Conservation (phyloP, 176 grass and related monocot genomes). For the Avena eriantha region DNA sequence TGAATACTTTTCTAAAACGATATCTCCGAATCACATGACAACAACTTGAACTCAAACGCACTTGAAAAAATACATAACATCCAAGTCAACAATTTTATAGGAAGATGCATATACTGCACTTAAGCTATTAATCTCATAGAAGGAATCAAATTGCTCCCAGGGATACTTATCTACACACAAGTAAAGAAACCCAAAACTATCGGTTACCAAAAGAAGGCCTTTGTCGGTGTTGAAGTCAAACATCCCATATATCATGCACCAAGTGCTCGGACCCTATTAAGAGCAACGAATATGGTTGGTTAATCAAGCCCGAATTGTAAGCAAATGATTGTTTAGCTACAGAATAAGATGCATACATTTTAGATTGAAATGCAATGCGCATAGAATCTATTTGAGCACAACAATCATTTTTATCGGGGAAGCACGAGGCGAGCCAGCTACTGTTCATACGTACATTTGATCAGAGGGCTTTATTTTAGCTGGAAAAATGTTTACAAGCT, state of each 20-base stretch:
- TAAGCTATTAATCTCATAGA: not conserved
- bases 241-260: conserved; percentile 90
- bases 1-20: not conserved
- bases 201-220: conserved; percentile 82
- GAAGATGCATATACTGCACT: not conserved
- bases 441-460: too few relatives aligned
- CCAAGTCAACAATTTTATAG: not conserved
- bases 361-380: not conserved
- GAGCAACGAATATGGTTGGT: conserved; percentile 29
- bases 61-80: not conserved
- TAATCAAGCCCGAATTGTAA: not conserved
- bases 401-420: not conserved
- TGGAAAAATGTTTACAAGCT: too few relatives aligned
- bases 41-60: conserved; percentile 14
- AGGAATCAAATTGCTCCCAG: not conserved
- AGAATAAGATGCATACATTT: not conserved
- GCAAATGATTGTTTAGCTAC: conserved; percentile 9
- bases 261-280: conserved; percentile 73
- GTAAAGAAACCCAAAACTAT: conserved; percentile 91
- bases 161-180: conserved; percentile 50
- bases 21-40: not conserved
- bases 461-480: too few relatives aligned
- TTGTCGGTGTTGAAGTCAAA: conserved; percentile 70
- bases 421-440: too few relatives aligned
- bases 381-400: not conserved